Evolutionary conservation across 305 asterid species (phyloP).

Genomic region (Fraxinus sp.): DNA sequence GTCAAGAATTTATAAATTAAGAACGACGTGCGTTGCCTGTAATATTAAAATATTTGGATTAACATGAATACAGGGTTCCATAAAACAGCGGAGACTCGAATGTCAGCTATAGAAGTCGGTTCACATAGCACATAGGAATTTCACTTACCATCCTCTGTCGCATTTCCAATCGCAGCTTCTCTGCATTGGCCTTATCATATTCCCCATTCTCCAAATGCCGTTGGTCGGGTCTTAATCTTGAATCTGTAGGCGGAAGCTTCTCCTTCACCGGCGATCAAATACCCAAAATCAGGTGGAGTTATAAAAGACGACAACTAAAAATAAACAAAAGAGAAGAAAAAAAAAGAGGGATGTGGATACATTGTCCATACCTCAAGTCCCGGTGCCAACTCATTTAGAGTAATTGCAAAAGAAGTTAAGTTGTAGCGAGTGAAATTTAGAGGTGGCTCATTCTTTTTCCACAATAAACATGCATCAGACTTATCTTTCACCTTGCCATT

Average conservation of each 20-base stretch:
- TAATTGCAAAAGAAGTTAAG: conserved; percentile 81
- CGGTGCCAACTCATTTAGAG: conserved; percentile 76
- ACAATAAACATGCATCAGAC: conserved; percentile 54
- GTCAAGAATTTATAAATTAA: neutral
- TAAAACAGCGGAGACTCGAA: neutral
- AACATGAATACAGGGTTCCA: neutral
- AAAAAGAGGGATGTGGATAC: neutral
- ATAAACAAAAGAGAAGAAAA: neutral
- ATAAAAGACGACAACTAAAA: conserved; percentile 25
- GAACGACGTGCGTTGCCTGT: neutral
- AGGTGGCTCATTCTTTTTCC: conserved; percentile 70
- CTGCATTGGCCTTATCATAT: conserved; percentile 82
- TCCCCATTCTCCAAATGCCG: conserved; percentile 87
- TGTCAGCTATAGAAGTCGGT: neutral
- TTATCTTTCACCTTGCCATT: conserved; percentile 46
- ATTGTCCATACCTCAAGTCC: conserved; percentile 68
- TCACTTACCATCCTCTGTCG: conserved; percentile 79
- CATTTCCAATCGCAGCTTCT: conserved; percentile 81
- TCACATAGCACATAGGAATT: neutral
- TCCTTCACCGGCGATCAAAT: conserved; percentile 66
- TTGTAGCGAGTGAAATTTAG: conserved; percentile 70
- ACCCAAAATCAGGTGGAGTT: conserved; percentile 48
- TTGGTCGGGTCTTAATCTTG: conserved; percentile 94
- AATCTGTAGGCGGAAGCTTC: conserved; percentile 96
- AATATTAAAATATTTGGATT: neutral